Evolutionary conservation across 2,329 filamentous ascomycete genomes (phyloP), one percentile per base, ranked within the genome.

Genomic region (Ceratocystis lukuohia): DNA sequence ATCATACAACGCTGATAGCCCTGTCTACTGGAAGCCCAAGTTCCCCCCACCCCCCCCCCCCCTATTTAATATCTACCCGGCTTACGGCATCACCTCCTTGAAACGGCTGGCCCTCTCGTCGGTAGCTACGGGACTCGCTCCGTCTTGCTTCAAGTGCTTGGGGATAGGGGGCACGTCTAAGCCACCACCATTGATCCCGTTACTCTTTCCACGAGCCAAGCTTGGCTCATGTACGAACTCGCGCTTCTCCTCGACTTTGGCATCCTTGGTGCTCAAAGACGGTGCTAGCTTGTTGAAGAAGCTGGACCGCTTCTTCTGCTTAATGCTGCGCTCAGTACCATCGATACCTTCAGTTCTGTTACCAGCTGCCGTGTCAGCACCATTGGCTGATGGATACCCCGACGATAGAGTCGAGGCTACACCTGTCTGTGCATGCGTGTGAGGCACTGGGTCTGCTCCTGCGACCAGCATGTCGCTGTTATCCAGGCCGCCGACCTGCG

Each of bases 71-170:
- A 28, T 59, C 28, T 20, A 17, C 28, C 22, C 37, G 28, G 33
- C 22, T 41, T 10, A 64, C 22, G 37, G 64, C 53, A 68, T 68
- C 4, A 66, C 61, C 41, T 68, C 64, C 25, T 64, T 66, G 41
- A 68, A 68, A 17, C 66, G 59, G 33, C 64, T 66, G 6, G 65
- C 50, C 56, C 64, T 44, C 41, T 65, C 64, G 56, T 65, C 64
- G 10, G 48, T 30, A 37, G 17, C 22, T 3, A 28, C 30, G 6
- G 37, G n/a, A 6, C 48, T 50, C 6, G 48, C 20, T 17, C n/a
- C n/a, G 15, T 45, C 20, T 5, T 41, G 33, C 28, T 37, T 61
- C 2, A 57, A 33, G 45, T 61, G 53, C 15, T 61, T 28, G 5
- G 22, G 50, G 8, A 59, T 22, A 25, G 53, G 22, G 12, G 41